phyloP scores from a whole-genome alignment of 805 yeast species.

The Danielozyma ontarioensis region DNA sequence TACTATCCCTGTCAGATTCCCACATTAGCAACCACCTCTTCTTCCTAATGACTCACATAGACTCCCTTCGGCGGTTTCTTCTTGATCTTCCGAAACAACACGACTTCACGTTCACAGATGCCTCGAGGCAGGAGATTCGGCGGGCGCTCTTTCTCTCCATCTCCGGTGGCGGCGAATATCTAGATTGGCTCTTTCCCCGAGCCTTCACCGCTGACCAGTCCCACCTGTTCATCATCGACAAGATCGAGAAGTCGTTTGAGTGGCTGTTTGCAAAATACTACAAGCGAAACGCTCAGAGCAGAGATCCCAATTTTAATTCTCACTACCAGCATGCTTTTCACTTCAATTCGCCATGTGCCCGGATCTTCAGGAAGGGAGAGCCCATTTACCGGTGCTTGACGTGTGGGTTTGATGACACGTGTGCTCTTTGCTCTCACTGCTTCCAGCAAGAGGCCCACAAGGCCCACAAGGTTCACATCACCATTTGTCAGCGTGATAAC shows the following conservation, averaged over 20 bases:
- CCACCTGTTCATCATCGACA: constrained; percentile 1
- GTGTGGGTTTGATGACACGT: constrained; percentile 75
- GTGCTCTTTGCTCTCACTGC: constrained; percentile 78
- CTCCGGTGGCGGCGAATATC: constrained; percentile 36
- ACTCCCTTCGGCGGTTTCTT: constrained; percentile 22
- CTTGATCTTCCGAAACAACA: constrained; percentile 32
- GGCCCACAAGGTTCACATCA: constrained; percentile 66
- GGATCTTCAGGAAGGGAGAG: constrained; percentile 70
- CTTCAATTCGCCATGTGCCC: constrained; percentile 66
- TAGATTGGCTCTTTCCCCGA: constrained; percentile 35
- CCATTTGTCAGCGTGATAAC: constrained; percentile 59
- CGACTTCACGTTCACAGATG: constrained; percentile 24
- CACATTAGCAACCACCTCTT: too few species aligned
- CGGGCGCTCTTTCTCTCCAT: constrained; percentile 40
- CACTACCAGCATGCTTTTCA: constrained; percentile 41
- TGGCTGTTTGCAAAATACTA: constrained; percentile 32
- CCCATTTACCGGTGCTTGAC: constrained; percentile 75
- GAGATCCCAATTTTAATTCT: constrained; percentile 13
- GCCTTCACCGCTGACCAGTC: constrained; percentile 7
- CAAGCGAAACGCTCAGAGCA: constrained; percentile 7
- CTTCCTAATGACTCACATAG: too few species aligned
- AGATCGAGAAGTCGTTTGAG: constrained; percentile 20
- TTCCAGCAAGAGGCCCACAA: constrained; percentile 63
- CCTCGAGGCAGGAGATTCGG: constrained; percentile 29
- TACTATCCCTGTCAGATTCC: too few species aligned